These are phyloP conservation scores for Chlamydomonas sp. DNA, from an alignment of 139 green algal genomes.

Conservation along the genomic window DNA sequence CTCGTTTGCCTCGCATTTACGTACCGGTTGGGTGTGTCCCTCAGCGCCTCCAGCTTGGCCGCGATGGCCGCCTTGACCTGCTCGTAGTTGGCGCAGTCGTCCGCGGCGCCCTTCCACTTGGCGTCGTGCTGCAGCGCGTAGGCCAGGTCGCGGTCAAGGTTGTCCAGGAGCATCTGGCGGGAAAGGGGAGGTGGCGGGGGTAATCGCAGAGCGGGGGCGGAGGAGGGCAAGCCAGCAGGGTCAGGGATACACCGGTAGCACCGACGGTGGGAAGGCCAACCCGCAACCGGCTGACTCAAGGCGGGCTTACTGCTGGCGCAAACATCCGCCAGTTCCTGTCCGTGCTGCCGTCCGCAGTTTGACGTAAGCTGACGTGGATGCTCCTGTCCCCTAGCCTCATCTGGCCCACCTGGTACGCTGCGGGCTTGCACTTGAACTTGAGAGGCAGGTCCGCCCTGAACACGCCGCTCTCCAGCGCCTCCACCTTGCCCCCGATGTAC, in stretches of 20 bases:
- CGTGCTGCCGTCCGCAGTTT: too few species aligned
- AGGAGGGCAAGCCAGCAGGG: neutral
- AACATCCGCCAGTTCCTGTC: too few species aligned
- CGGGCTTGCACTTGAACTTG: conserved; percentile 81
- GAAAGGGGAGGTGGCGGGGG: neutral
- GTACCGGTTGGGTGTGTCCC: conserved; percentile 80
- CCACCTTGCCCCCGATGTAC: conserved; percentile 91
- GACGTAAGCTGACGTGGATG: too few species aligned
- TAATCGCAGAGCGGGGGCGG: neutral
- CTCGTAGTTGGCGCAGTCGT: conserved; percentile 81
- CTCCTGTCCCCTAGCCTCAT: too few species aligned
- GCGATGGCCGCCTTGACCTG: conserved; percentile 69
- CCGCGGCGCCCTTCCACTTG: conserved; percentile 62
- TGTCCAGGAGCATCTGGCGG: conserved; percentile 85
- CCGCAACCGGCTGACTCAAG: too few species aligned
- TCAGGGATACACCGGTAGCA: neutral
- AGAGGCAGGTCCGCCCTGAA: conserved; percentile 95
- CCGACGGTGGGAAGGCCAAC: too few species aligned
- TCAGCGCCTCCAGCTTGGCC: conserved; percentile 75
- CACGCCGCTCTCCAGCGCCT: conserved; percentile 88
- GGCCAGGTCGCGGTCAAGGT: conserved; percentile 90
- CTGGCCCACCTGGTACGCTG: conserved; percentile 79
- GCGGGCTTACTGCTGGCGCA: too few species aligned
- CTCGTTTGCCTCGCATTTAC: neutral
- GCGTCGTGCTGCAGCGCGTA: conserved; percentile 85